Conservation (phyloP, 805 yeast genomes). For the Candida ulmi region DNA sequence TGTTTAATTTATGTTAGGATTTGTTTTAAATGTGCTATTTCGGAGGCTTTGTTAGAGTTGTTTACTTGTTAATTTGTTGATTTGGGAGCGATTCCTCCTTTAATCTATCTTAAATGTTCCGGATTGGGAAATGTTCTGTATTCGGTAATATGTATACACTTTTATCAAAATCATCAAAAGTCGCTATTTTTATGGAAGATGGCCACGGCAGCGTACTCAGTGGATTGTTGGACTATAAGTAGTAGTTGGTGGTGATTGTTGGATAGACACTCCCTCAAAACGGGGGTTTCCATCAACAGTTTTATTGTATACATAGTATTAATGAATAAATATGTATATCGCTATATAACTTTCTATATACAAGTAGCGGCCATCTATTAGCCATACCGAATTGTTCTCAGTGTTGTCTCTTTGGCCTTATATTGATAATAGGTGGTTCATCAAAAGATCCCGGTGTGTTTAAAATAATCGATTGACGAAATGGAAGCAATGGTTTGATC, state of each 20-base stretch:
- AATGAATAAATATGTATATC: background rate
- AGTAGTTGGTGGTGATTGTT: no score
- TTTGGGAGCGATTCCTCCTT: no score
- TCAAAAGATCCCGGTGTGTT: slow-evolving; percentile 7
- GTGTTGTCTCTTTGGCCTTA: slow-evolving; percentile 14
- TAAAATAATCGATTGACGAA: slow-evolving; percentile 8
- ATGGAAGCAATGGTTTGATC: slow-evolving; percentile 7
- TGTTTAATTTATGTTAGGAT: background rate
- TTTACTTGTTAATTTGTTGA: background rate
- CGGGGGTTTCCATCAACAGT: no score
- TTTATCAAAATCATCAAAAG: no score
- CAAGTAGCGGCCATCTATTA: no score
- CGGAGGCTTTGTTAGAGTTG: background rate
- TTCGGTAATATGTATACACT: no score
- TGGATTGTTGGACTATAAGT: no score
- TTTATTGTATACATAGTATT: no score
- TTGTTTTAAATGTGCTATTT: background rate
- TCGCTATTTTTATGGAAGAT: no score
- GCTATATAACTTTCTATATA: background rate
- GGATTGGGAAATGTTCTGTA: background rate
- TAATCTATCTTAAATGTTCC: background rate
- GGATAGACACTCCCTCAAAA: no score
- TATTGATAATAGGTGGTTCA: slow-evolving; percentile 11
- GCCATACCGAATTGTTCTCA: no score
- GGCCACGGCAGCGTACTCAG: no score